Percentiles rank a stretch among this genome's conserved stretches.
Evolutionary conservation across 768 basidiomycete species (phyloP).

Genomic region (Suillus brevipes): DNA sequence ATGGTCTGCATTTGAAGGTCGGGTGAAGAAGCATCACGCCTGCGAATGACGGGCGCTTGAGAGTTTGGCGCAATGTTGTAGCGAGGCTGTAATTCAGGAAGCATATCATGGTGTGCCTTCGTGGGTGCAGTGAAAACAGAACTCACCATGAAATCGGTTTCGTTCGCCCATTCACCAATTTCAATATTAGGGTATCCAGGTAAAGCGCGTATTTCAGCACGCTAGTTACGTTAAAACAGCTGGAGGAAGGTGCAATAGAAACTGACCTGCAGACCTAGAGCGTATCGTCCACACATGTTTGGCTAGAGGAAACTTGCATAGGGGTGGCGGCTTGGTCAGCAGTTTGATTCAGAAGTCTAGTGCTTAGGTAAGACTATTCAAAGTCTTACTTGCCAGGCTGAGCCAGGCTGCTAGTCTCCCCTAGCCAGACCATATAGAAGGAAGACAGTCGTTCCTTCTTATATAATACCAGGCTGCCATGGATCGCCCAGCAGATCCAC

Average conservation of each 20-base stretch:
- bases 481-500: neutral
- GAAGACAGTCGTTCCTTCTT: too few relatives aligned
- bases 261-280: constrained; percentile 50
- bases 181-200: constrained; percentile 44
- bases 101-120: neutral
- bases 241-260: neutral
- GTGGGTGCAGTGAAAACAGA: neutral
- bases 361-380: neutral
- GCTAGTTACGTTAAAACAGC: constrained; percentile 16
- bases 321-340: neutral
- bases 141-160: constrained; percentile 53
- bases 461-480: too few relatives aligned
- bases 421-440: too few relatives aligned
- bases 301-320: neutral
- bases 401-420: too few relatives aligned
- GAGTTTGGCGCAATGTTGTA: constrained; percentile 87
- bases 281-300: constrained; percentile 65
- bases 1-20: constrained; percentile 70
- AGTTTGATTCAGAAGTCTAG: too few relatives aligned
- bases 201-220: constrained; percentile 32
- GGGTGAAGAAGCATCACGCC: constrained; percentile 32
- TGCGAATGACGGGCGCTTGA: constrained; percentile 70
- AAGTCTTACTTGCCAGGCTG: too few relatives aligned
- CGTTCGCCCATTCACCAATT: constrained; percentile 59
- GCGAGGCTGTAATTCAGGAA: constrained; percentile 37